Evolutionary conservation across 805 yeast species (phyloP).

Genomic region (Candida quercuum): DNA sequence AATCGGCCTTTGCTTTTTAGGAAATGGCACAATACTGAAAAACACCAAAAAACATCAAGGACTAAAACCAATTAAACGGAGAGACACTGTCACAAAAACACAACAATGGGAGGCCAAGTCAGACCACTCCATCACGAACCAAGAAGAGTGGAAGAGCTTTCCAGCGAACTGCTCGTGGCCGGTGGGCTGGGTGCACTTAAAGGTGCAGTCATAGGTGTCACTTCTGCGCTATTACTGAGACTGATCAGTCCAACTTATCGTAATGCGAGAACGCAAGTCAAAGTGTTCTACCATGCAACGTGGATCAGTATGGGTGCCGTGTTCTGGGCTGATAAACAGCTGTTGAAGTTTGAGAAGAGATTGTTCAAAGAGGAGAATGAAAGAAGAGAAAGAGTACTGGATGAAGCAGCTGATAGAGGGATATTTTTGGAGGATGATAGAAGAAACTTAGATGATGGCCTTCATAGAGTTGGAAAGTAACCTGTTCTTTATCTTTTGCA

Average conservation of each 20-base stretch:
- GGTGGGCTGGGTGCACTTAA: slow-evolving; percentile 36
- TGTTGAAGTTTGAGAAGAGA: slow-evolving; percentile 30
- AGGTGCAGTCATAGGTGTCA: slow-evolving; percentile 34
- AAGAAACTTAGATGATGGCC: slow-evolving; percentile 8
- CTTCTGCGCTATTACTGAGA: slow-evolving; percentile 28
- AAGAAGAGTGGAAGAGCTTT: slow-evolving; percentile 28
- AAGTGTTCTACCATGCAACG: slow-evolving; percentile 34
- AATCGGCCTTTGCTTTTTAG: too few species aligned
- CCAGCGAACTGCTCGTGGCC: slow-evolving; percentile 32
- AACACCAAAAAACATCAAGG: too few species aligned
- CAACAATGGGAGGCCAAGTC: slow-evolving; percentile 12
- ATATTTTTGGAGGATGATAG: slow-evolving; percentile 33
- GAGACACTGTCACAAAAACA: background rate
- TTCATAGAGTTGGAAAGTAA: slow-evolving; percentile 1
- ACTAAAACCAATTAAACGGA: too few species aligned
- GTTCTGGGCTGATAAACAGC: slow-evolving; percentile 37
- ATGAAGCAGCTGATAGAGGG: slow-evolving; percentile 42
- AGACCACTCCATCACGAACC: slow-evolving; percentile 35
- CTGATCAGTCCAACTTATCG: slow-evolving; percentile 31
- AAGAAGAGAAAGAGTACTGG: slow-evolving; percentile 31
- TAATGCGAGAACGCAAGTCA: slow-evolving; percentile 34
- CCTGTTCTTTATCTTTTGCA: background rate
- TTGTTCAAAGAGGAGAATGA: slow-evolving; percentile 27
- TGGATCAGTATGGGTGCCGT: slow-evolving; percentile 38
- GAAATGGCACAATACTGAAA: too few species aligned